These are phyloP conservation scores for Mucor lusitanicus DNA, from an alignment of 371 early-diverging fungal species.

Conservation along the genomic window DNA sequence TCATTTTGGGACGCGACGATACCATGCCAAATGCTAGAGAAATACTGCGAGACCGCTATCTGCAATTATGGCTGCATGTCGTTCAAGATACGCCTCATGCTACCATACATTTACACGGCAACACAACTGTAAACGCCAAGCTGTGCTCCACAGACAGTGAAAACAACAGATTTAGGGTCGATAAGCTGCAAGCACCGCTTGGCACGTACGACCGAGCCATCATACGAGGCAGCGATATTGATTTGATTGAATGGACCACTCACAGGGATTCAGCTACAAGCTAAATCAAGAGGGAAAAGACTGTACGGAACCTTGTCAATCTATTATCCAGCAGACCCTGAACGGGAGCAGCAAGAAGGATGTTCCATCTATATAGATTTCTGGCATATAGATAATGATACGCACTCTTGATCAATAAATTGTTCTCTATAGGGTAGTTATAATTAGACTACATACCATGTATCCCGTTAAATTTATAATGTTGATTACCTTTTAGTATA, in stretches of 20 bases:
- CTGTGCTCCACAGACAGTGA: constrained; percentile 49
- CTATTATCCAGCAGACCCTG: not conserved
- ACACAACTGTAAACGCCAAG: constrained; percentile 37
- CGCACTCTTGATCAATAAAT: not conserved
- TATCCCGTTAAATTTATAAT: not conserved
- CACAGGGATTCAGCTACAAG: not conserved
- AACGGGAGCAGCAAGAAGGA: not conserved
- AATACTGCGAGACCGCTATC: constrained; percentile 40
- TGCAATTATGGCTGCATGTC: constrained; percentile 47
- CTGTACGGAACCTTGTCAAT: not conserved
- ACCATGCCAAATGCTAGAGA: constrained; percentile 12
- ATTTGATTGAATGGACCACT: constrained; percentile 25
- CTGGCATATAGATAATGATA: too few species aligned
- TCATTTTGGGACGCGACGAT: not conserved
- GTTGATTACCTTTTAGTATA: not conserved
- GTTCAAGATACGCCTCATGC: constrained; percentile 21
- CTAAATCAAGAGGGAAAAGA: not conserved
- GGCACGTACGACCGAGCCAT: constrained; percentile 51
- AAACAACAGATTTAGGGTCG: constrained; percentile 52
- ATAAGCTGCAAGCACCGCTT: constrained; percentile 47
- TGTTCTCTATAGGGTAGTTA: not conserved
- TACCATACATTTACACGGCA: constrained; percentile 35
- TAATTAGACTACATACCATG: not conserved
- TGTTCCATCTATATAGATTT: not conserved
- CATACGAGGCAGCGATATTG: constrained; percentile 54